These are phyloP conservation scores for Citropsis articulata DNA, from an alignment of 345 rosid genomes.

Conservation along the genomic window DNA sequence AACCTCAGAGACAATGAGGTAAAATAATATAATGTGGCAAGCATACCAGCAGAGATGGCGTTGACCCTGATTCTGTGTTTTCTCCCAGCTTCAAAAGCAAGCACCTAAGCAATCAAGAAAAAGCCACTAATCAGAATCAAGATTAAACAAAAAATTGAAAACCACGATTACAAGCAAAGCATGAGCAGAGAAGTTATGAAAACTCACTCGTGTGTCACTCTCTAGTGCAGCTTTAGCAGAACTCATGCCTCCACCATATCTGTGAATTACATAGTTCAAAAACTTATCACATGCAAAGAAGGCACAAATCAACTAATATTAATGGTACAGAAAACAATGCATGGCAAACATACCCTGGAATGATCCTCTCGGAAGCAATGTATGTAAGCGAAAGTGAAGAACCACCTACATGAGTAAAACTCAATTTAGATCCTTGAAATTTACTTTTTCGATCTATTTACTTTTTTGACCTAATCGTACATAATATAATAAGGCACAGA, in stretches of 20 bases:
- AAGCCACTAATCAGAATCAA: neutral
- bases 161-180: neutral
- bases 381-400: slow-evolving; percentile 90
- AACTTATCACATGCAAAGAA: slow-evolving; percentile 1
- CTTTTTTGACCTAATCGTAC: neutral
- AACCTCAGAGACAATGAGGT: neutral
- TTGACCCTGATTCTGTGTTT: slow-evolving; percentile 66
- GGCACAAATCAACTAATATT: neutral
- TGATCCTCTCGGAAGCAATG: slow-evolving; percentile 91
- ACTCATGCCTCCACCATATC: slow-evolving; percentile 99
- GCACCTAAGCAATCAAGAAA: slow-evolving; percentile 42
- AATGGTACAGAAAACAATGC: neutral
- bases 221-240: slow-evolving; percentile 97
- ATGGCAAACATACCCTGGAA: slow-evolving; percentile 66
- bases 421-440: slow-evolving; percentile 18
- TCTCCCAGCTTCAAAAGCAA: slow-evolving; percentile 79
- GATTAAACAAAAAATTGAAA: neutral
- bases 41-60: slow-evolving; percentile 65
- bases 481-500: neutral
- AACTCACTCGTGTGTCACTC: slow-evolving; percentile 80
- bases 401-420: slow-evolving; percentile 61
- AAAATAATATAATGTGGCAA: neutral
- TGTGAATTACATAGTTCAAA: slow-evolving; percentile 20
- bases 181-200: neutral
- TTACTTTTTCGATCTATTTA: neutral